These are phyloP conservation scores for Incumbomyces delicatus DNA, from an alignment of 2,329 filamentous ascomycete genomes.

Conservation along the genomic window DNA sequence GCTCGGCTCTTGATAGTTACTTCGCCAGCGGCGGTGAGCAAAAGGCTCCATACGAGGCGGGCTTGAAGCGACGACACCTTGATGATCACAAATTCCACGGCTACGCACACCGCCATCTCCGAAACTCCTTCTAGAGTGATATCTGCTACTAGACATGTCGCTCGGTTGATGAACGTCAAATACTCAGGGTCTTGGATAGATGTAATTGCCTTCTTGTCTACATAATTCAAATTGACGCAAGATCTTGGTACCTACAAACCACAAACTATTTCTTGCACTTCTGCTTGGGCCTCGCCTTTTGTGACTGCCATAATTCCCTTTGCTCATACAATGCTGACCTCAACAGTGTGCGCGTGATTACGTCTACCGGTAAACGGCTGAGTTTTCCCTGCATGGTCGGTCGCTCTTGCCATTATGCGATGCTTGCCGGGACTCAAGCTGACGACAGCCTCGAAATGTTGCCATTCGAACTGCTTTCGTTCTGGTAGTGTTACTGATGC, in stretches of 20 bases:
- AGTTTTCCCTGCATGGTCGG: conserved; percentile 7
- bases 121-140: conserved; percentile 1
- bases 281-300: no score
- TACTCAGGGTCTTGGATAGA: conserved; percentile 2
- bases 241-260: neutral
- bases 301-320: neutral
- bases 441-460: conserved; percentile 9
- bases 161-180: neutral
- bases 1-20: conserved; percentile 9
- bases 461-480: conserved; percentile 15
- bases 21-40: conserved; percentile 7
- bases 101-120: conserved; percentile 5
- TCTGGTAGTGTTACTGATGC: neutral
- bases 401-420: conserved; percentile 11
- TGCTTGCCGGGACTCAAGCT: conserved; percentile 9
- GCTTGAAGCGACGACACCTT: conserved; percentile 13
- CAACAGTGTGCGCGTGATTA: conserved; percentile 16
- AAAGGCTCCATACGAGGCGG: conserved; percentile 12
- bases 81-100: conserved; percentile 7
- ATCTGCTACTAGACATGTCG: neutral
- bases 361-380: conserved; percentile 14
- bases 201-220: conserved; percentile 4
- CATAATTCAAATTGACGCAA: neutral
- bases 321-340: conserved; percentile 5
- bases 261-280: no score